Evolutionary conservation across 139 green algal species (phyloP).

Genomic region (Auxenochlorella pyrenoidosa): DNA sequence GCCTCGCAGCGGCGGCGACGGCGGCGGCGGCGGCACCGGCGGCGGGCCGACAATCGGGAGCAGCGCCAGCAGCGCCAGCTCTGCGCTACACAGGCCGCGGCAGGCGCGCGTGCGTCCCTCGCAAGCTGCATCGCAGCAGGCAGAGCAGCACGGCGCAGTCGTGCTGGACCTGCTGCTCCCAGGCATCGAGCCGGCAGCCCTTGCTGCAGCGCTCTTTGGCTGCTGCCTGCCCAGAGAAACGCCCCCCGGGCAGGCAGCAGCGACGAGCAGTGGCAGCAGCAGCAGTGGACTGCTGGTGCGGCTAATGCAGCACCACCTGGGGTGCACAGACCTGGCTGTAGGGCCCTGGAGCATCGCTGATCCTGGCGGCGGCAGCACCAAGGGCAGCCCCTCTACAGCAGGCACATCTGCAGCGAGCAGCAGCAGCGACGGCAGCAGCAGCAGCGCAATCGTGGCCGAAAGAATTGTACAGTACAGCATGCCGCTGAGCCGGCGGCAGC

Average conservation of each 20-base stretch:
- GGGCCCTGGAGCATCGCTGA: not conserved
- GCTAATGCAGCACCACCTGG: not conserved
- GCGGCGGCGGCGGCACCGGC: too few species aligned
- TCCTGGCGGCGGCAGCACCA: not conserved
- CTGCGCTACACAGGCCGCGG: too few species aligned
- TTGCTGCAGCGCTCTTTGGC: not conserved
- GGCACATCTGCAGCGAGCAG: not conserved
- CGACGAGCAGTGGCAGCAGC: not conserved
- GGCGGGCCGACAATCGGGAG: too few species aligned
- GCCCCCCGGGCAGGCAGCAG: not conserved
- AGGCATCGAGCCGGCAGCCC: not conserved
- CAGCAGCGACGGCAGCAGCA: not conserved
- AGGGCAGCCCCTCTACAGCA: too few species aligned
- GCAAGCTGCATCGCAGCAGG: not conserved
- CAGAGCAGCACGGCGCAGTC: not conserved
- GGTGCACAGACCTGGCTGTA: not conserved
- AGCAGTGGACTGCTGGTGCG: not conserved
- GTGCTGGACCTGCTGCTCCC: slow-evolving; percentile 20
- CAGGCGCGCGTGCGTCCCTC: too few species aligned
- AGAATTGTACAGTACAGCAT: not conserved
- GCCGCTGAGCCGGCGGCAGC: slow-evolving; percentile 1
- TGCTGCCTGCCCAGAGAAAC: not conserved
- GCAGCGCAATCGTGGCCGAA: not conserved
- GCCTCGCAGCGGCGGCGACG: too few species aligned
- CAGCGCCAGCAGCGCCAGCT: too few species aligned